A percentile compares a stretch with the other conserved stretches of the same genome.
Evolutionary conservation across 768 basidiomycete species (phyloP).

Genomic region (Tulasnella sp.): DNA sequence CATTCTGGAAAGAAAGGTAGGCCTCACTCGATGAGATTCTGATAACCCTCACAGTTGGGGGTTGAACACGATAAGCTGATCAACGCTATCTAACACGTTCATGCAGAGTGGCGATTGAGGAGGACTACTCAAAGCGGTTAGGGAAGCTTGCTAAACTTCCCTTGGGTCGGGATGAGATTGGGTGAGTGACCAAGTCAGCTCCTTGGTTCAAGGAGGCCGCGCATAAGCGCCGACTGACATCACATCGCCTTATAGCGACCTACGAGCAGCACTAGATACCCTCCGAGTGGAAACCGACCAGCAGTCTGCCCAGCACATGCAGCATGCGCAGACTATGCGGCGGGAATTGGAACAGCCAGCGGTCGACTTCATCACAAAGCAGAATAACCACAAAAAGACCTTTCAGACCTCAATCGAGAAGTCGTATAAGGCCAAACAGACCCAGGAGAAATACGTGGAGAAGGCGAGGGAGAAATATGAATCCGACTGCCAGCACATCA

Average conservation of each 20-base stretch:
- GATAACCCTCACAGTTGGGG: neutral
- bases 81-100: neutral
- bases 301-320: conserved; percentile 60
- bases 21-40: conserved; percentile 24
- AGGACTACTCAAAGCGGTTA: conserved; percentile 86
- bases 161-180: conserved; percentile 85
- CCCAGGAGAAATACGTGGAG: conserved; percentile 72
- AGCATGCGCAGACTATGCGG: conserved; percentile 63
- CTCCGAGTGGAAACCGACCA: conserved; percentile 74
- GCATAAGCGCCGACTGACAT: conserved; percentile 15
- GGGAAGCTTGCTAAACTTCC: conserved; percentile 62
- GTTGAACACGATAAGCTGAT: neutral
- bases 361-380: conserved; percentile 47
- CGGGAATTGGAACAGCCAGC: conserved; percentile 61
- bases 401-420: conserved; percentile 76
- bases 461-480: conserved; percentile 94
- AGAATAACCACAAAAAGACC: conserved; percentile 60
- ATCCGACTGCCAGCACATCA: conserved; percentile 82
- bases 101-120: conserved; percentile 73
- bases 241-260: conserved; percentile 42
- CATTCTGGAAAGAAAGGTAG: conserved; percentile 91
- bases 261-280: conserved; percentile 69
- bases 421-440: conserved; percentile 78
- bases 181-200: conserved; percentile 40
- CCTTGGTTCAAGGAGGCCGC: neutral